Conservation (phyloP, 176 grass and related monocot genomes). For the Guadua angustifolia region DNA sequence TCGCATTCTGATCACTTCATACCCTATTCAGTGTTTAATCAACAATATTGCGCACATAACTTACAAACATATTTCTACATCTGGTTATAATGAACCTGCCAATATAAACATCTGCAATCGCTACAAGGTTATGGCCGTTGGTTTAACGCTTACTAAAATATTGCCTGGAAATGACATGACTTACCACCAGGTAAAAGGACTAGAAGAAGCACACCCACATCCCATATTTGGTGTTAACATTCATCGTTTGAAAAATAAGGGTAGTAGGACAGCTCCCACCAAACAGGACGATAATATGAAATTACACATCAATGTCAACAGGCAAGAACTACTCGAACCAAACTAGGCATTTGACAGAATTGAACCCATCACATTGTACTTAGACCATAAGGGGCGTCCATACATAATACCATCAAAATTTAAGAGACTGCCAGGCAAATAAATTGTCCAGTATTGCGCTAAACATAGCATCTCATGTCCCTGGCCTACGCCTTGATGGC, state of each 20-base stretch:
- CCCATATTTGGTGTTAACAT: no score
- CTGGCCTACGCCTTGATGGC: conserved; percentile 48
- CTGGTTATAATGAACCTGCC: no score
- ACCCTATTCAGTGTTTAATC: no score
- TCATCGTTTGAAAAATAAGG: neutral
- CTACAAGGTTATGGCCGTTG: neutral
- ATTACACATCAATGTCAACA: neutral
- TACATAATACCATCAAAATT: conserved; percentile 36
- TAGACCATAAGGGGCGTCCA: conserved; percentile 27
- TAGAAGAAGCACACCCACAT: no score
- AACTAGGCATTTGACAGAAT: conserved; percentile 18
- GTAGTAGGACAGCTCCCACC: neutral
- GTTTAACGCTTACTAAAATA: no score
- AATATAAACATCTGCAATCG: no score
- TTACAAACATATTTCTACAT: no score
- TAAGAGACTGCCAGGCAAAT: conserved; percentile 3
- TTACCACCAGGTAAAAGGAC: no score
- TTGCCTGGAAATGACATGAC: no score
- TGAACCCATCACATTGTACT: no score
- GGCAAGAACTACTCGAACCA: neutral
- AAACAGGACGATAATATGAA: neutral
- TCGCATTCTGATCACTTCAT: no score
- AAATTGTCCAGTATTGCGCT: conserved; percentile 10
- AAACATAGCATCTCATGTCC: neutral
- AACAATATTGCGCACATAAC: no score